Base-by-base conservation (phyloP, 2,329 filamentous ascomycete genomes). In the Exserohilum turcica region DNA sequence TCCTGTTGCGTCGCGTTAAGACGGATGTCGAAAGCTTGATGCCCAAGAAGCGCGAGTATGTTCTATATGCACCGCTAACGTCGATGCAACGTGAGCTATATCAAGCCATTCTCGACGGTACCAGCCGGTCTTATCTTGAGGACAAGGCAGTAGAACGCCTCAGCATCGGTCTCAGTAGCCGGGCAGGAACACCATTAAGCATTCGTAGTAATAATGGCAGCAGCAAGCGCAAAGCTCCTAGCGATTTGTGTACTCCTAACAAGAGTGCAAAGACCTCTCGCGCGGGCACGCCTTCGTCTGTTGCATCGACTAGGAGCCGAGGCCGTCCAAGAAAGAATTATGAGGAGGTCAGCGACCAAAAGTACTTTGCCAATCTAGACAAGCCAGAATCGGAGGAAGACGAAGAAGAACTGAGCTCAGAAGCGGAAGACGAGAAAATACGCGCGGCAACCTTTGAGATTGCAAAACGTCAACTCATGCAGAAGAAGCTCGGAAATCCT, bases 1-100 rank as follows among this genome's bases (percentile, higher is more conserved):
- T 99, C 63, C 79, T 99, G 1, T 80, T 99, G 1, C 85, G 94
- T 1, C 84, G 94, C 15, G 84, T 99, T 58, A 99, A 99, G 75
- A 89, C 91, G 0, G 94, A 99, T 67, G 94, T 99, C 0, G 93
- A 96, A 48, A 87, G 87, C 2, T 85, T 91, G 42, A 80, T 99
- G n/a, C 94, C 94, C 0, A 95, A 93, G 76, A 99, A 99, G 78
- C 85, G 94, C 24, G 94, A 99, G 73, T 99, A 99, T 62, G 90
- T 99, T 3, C 78, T 99, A 0, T 97, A 94, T 66, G 94, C 94
- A 0, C 94, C 94, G 0, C 86, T 99, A 76, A 96, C 92, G 0
- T 84, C 86, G 19, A 91, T 94, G 62, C 94, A 99, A 70, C 91
- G 92, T 2, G 93, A 97, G 51, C 76, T 99, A 0, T 99, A 99